Percentiles rank a stretch among this genome's conserved stretches.
Evolutionary conservation across 257 asterid genomes (phyloP).

Genomic region (Marsdenia floribunda): DNA sequence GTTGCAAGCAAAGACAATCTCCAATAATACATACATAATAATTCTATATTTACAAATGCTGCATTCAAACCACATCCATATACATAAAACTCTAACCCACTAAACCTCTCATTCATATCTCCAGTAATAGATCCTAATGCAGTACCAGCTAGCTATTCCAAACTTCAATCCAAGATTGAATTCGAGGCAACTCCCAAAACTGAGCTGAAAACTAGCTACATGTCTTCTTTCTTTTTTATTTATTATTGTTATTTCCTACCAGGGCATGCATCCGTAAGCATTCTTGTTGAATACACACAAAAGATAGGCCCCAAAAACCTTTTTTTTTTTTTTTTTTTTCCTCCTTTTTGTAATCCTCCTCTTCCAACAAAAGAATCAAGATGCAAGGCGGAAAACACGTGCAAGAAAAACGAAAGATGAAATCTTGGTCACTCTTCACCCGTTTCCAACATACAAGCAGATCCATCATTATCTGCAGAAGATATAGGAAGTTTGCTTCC

Average conservation of each 20-base stretch:
- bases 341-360: conserved; percentile 4
- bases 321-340: not conserved
- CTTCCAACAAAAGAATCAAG: conserved; percentile 4
- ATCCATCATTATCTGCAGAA: conserved; percentile 37
- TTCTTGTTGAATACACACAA: conserved; percentile 3
- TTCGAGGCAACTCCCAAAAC: conserved; percentile 23
- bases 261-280: not conserved
- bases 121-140: conserved; percentile 19
- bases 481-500: conserved; percentile 45
- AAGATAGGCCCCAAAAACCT: not conserved
- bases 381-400: not conserved
- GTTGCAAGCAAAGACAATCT: conserved; percentile 5
- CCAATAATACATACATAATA: conserved; percentile 23
- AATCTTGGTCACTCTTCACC: conserved; percentile 23
- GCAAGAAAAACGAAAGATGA: not conserved
- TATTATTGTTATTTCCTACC: not conserved
- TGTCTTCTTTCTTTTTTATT: not conserved
- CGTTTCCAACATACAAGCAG: conserved; percentile 25
- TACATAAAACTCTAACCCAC: no score
- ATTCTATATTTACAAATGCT: conserved; percentile 30
- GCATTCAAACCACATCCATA: conserved; percentile 22
- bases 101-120: conserved; percentile 3
- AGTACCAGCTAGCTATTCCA: conserved; percentile 17
- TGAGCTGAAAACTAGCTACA: conserved; percentile 22
- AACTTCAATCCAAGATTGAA: conserved; percentile 18